Evolutionary conservation across 2,329 filamentous ascomycete species (phyloP).

Genomic region (Simplicillium sp.): DNA sequence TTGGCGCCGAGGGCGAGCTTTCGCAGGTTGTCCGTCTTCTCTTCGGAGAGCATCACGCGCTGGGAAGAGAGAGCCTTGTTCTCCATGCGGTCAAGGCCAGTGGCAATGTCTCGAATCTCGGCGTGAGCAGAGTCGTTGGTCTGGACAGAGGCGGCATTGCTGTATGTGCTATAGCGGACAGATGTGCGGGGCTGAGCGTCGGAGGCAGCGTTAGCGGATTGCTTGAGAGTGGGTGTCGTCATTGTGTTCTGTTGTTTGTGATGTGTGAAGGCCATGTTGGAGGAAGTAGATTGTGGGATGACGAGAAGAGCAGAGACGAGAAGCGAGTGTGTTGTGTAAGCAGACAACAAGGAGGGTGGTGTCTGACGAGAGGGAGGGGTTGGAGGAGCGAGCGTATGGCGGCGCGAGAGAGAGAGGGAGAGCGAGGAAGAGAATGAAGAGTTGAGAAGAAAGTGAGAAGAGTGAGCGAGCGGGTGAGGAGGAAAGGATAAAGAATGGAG

Average conservation of each 20-base stretch:
- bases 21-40: slow-evolving; percentile 17
- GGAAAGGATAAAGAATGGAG: no score
- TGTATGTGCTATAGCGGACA: slow-evolving; percentile 50
- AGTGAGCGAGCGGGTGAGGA: no score
- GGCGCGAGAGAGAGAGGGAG: no score
- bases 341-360: background rate
- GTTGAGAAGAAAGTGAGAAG: no score
- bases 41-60: slow-evolving; percentile 53
- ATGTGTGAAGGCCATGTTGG: no score
- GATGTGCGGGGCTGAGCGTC: slow-evolving; percentile 38
- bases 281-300: background rate
- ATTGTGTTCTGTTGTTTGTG: no score
- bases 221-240: no score
- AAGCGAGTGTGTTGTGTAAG: slow-evolving; percentile 8
- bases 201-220: slow-evolving; percentile 8
- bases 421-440: no score
- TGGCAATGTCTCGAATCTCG: slow-evolving; percentile 61
- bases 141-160: slow-evolving; percentile 48
- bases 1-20: slow-evolving; percentile 8
- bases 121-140: slow-evolving; percentile 45
- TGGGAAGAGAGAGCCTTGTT: slow-evolving; percentile 79
- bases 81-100: slow-evolving; percentile 77
- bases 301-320: background rate
- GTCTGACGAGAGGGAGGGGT: slow-evolving; percentile 1
- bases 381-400: background rate